Evolutionary conservation across 2,329 filamentous ascomycete genomes (phyloP).

Genomic region (Dactylonectria macrodidyma): DNA sequence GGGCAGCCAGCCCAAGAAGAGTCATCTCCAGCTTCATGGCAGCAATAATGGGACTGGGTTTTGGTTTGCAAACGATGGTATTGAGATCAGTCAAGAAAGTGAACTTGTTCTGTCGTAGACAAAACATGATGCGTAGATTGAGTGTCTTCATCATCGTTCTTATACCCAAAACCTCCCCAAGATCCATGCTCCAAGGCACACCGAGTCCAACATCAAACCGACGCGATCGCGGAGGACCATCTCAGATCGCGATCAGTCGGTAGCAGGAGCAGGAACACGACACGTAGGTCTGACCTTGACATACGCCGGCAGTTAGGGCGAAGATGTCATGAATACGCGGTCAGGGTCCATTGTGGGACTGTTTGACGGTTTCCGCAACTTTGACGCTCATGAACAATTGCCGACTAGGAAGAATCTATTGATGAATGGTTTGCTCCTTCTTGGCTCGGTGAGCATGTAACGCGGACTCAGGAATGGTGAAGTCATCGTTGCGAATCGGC

Average conservation of each 20-base stretch:
- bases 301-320: conserved; percentile 22
- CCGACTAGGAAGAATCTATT: no score
- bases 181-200: not conserved
- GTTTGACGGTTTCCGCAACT: no score
- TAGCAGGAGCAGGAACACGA: conserved; percentile 19
- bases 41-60: not conserved
- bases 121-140: not conserved
- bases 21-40: conserved; percentile 48
- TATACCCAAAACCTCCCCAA: not conserved
- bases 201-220: conserved; percentile 1
- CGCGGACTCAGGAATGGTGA: no score
- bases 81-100: not conserved
- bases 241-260: not conserved
- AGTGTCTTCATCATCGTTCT: not conserved
- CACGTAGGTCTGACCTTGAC: conserved; percentile 21
- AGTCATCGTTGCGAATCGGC: no score
- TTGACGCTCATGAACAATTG: no score
- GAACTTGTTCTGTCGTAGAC: not conserved
- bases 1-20: conserved; percentile 40
- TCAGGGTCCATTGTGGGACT: no score
- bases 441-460: no score
- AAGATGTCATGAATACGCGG: no score
- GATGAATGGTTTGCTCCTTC: no score
- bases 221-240: not conserved
- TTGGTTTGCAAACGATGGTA: not conserved